A percentile compares a stretch with the other conserved stretches of the same genome.
Evolutionary conservation across 257 asterid species (phyloP).

Genomic region (Penstemon eatonii): DNA sequence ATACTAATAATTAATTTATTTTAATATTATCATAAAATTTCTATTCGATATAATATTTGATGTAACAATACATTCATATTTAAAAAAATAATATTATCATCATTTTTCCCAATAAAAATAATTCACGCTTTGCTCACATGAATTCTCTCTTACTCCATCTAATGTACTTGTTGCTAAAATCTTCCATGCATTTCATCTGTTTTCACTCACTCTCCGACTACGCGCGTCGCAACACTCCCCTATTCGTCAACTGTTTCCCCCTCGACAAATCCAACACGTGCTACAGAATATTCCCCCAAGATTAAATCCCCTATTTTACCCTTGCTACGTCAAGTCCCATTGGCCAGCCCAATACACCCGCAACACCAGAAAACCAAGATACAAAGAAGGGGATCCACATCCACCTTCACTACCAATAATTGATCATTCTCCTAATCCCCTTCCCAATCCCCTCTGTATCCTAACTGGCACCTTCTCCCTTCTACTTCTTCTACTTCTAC

Average conservation of each 20-base stretch:
- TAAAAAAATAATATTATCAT: not conserved
- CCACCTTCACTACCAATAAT: constrained; percentile 37
- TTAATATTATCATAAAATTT: too few relatives aligned
- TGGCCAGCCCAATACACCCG: constrained; percentile 19
- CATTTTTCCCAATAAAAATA: not conserved
- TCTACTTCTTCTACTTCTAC: constrained; percentile 12
- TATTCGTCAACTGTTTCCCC: not conserved
- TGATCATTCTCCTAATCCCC: constrained; percentile 31
- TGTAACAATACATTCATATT: too few relatives aligned
- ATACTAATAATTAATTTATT: too few relatives aligned
- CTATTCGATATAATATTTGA: too few relatives aligned
- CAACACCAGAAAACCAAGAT: constrained; percentile 2
- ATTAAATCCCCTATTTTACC: constrained; percentile 1
- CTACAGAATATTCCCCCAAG: not conserved
- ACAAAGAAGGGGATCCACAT: constrained; percentile 21
- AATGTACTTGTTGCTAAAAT: constrained; percentile 29
- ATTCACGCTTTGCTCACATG: not conserved
- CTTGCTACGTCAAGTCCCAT: not conserved
- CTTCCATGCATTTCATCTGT: constrained; percentile 38
- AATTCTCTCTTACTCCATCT: constrained; percentile 6
- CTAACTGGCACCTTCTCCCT: constrained; percentile 34
- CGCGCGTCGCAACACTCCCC: constrained; percentile 13
- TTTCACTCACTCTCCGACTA: constrained; percentile 3
- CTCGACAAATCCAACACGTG: not conserved
- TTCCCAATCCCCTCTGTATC: constrained; percentile 37